Percentiles rank a stretch among this genome's conserved stretches.
These are phyloP conservation scores for Coemansia sp. DNA, from an alignment of 192 early-diverging fungal species.

Conservation along the genomic window DNA sequence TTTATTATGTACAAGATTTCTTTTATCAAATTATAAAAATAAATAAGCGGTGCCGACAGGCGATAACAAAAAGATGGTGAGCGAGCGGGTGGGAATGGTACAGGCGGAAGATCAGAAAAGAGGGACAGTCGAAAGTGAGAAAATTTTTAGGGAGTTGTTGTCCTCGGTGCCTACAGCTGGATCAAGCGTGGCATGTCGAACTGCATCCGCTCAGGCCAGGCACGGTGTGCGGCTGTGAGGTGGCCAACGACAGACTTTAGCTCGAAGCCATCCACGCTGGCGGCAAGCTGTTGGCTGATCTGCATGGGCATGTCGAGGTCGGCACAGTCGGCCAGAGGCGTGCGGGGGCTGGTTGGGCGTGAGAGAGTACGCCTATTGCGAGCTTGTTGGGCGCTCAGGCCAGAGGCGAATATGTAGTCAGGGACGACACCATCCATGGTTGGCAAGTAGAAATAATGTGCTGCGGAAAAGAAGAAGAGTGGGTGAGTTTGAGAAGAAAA, in stretches of 20 bases:
- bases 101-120: not conserved
- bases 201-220: slow-evolving; percentile 51
- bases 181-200: slow-evolving; percentile 53
- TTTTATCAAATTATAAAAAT: not conserved
- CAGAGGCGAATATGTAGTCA: slow-evolving; percentile 54
- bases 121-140: not conserved
- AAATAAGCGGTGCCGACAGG: not conserved
- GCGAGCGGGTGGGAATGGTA: not conserved
- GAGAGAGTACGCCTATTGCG: slow-evolving; percentile 36
- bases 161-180: slow-evolving; percentile 21
- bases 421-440: slow-evolving; percentile 42
- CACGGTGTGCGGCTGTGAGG: slow-evolving; percentile 33
- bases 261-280: slow-evolving; percentile 20
- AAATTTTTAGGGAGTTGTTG: not conserved
- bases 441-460: not conserved
- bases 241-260: slow-evolving; percentile 49
- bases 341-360: slow-evolving; percentile 31
- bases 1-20: not conserved
- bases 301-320: slow-evolving; percentile 16
- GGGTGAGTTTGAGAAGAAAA: not conserved
- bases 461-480: not conserved
- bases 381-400: slow-evolving; percentile 48
- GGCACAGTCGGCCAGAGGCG: slow-evolving; percentile 12
- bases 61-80: not conserved
- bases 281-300: slow-evolving; percentile 13